Evolutionary conservation across 2,329 filamentous ascomycete species (phyloP), one percentile per base, ranked within the genome.

Genomic region (Verticillium longisporum): DNA sequence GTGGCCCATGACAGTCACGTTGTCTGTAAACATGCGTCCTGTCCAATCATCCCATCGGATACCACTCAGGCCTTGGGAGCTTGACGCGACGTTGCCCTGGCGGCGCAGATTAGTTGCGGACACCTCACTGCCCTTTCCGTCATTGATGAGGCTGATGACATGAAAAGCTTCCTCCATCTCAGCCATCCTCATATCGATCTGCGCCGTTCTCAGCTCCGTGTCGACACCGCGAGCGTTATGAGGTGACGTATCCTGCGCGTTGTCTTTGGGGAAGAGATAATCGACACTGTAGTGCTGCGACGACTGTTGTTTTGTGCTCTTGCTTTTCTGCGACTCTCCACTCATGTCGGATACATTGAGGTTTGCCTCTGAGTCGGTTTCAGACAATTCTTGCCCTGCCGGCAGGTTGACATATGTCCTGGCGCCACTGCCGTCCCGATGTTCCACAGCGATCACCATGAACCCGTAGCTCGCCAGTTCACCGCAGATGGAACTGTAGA

Each of bases 381-480:
- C 68, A 6, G 68, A 69, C 1, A 75, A 69, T 36, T 74, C 72
- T 3, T 71, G 74, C 21, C 75, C 67, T 57, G 75, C 74, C 0
- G 78, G 75, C 55, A 87, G 77, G 66, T 87, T 88, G 61, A 89
- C 78, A 62, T 82, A 84, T 0, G 83, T 84, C 56, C 86, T 75
- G 4, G 86, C 84, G 3, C 84, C 85, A 60, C 82, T 85, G 1
- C 87, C 86, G 68, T 89, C 86, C 33, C 86, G 73, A 69, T 89
- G 86, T 71, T 90, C 86, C 32, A 89, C 68, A 0, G 85, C 84
- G 37, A 85, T 80, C 0, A 89, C 85, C 0, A 89, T 75, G 66
- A 88, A 87, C 0, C 86, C 85, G 65, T 87, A 85, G 67, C 83
- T 87, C 0, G 86, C 86, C 65, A 89, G 83, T 65, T 89, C 85